phyloP scores from a whole-genome alignment of 2,329 filamentous ascomycete species.

The Apiospora arundinis region DNA sequence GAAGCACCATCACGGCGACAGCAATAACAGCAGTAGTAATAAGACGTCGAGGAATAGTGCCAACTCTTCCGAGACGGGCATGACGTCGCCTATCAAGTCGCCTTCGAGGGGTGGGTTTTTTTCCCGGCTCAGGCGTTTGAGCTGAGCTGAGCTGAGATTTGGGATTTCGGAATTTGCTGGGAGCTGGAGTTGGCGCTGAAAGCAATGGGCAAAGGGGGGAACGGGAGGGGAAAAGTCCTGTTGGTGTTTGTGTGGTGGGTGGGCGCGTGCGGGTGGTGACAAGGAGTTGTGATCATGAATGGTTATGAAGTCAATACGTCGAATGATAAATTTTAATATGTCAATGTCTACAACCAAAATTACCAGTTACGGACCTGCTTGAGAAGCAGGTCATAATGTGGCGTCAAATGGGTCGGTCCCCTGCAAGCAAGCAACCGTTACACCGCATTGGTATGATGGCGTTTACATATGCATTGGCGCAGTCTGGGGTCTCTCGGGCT shows the following conservation, averaged over 20 bases:
- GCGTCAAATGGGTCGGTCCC: conserved; percentile 42
- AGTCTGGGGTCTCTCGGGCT: background rate
- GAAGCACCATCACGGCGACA: conserved; percentile 32
- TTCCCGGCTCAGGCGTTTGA: background rate
- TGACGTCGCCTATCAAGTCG: conserved; percentile 11
- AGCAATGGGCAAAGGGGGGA: background rate
- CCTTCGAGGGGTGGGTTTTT: conserved; percentile 15
- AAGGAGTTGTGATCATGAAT: background rate
- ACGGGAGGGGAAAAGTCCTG: background rate
- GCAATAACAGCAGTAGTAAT: conserved; percentile 26
- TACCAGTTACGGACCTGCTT: background rate
- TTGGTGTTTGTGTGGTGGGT: too few species aligned
- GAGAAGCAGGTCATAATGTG: conserved; percentile 30
- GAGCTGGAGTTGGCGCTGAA: background rate
- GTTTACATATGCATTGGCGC: background rate
- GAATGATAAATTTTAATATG: conserved; percentile 12
- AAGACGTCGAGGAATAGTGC: conserved; percentile 24
- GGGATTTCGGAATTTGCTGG: background rate
- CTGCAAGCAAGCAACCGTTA: conserved; percentile 22
- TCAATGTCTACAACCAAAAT: background rate
- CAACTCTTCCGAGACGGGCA: background rate
- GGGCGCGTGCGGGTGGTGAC: background rate
- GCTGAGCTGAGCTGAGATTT: background rate
- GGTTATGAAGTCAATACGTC: conserved; percentile 9
- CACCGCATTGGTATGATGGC: background rate